These are phyloP conservation scores for Phragmites australis DNA, from an alignment of 176 grass and related monocot species.

Conservation along the genomic window DNA sequence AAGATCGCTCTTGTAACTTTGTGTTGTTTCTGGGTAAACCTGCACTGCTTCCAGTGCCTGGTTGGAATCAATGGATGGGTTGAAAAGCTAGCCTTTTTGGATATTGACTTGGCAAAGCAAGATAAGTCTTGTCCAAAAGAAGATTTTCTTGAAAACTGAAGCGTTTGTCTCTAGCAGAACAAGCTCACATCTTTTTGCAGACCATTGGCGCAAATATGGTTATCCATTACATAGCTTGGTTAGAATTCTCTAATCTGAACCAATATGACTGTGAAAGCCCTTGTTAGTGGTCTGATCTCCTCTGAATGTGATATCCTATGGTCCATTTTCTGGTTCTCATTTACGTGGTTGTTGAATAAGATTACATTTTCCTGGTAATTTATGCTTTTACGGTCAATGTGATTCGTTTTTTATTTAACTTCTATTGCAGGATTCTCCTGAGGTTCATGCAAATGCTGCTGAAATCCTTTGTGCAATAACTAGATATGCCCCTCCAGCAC, in stretches of 20 bases:
- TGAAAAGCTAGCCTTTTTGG: background rate
- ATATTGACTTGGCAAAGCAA: constrained; percentile 11
- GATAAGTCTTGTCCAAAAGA: background rate
- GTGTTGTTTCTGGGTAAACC: background rate
- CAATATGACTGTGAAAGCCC: constrained; percentile 8
- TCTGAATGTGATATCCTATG: background rate
- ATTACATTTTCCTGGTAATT: background rate
- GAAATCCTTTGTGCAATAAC: constrained; percentile 94
- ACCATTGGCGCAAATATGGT: background rate
- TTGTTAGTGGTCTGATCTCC: background rate
- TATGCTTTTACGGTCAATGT: background rate
- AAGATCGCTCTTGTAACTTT: background rate
- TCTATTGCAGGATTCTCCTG: constrained; percentile 73
- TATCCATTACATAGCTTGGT: background rate
- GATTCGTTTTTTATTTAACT: constrained; percentile 10
- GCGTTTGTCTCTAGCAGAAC: background rate
- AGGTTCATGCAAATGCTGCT: constrained; percentile 94
- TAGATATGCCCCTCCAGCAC: constrained; percentile 82
- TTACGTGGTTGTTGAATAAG: background rate
- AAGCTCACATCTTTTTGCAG: background rate
- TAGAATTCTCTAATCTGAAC: background rate
- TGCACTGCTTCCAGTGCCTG: constrained; percentile 7
- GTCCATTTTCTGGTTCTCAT: constrained; percentile 22
- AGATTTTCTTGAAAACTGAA: background rate
- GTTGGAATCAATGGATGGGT: background rate